phyloP scores from a whole-genome alignment of 495 filamentous ascomycete species.

The Aspergillus bridgeri region DNA sequence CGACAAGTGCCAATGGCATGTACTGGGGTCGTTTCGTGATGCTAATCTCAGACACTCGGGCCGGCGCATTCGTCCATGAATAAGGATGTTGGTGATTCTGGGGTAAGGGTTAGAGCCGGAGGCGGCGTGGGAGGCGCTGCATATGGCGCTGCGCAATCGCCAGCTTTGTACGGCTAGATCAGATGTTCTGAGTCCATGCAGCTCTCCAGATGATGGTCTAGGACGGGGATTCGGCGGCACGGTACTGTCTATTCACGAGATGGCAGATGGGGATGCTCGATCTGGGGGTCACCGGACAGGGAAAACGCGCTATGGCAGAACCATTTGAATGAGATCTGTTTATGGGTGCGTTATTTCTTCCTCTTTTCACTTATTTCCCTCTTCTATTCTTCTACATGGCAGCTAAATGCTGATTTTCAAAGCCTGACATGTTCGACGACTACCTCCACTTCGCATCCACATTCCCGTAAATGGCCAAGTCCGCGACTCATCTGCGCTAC shows the following conservation, averaged over 20 bases:
- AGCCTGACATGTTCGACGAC: conserved; percentile 49
- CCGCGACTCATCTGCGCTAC: conserved; percentile 35
- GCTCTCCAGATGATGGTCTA: conserved; percentile 16
- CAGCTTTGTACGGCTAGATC: conserved; percentile 33
- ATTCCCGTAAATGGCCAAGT: conserved; percentile 38
- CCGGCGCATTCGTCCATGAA: conserved; percentile 32
- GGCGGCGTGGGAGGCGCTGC: conserved; percentile 32
- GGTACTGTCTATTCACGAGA: not conserved
- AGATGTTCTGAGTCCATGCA: conserved; percentile 24
- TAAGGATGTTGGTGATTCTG: conserved; percentile 14
- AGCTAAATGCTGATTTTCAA: no score
- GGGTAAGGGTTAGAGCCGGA: not conserved
- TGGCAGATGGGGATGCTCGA: not conserved
- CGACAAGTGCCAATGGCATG: conserved; percentile 31
- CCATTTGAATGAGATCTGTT: conserved; percentile 41
- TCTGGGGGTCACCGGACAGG: conserved; percentile 17
- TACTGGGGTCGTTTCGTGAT: conserved; percentile 34
- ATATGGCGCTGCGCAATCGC: conserved; percentile 32
- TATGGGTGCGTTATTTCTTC: conserved; percentile 29
- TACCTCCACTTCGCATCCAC: conserved; percentile 41
- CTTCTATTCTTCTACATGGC: not conserved
- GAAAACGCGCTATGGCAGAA: conserved; percentile 40
- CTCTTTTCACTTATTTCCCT: not conserved
- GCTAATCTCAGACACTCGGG: conserved; percentile 31
- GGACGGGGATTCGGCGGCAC: not conserved